Conservation (phyloP, 345 rosid genomes). For the Murraya paniculata region DNA sequence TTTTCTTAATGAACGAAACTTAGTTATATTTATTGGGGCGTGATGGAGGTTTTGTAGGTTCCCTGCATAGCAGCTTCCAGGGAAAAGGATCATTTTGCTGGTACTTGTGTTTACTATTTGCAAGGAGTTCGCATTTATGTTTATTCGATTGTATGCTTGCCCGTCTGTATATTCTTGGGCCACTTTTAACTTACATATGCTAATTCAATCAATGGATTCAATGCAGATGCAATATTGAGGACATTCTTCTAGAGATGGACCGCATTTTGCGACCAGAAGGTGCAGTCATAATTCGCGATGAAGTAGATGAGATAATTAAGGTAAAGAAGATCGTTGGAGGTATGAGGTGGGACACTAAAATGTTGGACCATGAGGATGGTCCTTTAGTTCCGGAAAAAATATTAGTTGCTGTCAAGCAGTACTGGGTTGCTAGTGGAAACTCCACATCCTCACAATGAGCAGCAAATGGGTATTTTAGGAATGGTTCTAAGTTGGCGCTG, state of each 20-base stretch:
- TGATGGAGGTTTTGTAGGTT: neutral
- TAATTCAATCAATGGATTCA: neutral
- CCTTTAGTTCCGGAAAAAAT: conserved; percentile 91
- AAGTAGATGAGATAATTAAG: conserved; percentile 76
- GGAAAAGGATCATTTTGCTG: neutral
- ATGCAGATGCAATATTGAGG: conserved; percentile 76
- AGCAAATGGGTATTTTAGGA: neutral
- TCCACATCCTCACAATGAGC: conserved; percentile 52
- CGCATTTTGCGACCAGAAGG: conserved; percentile 97
- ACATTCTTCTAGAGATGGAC: conserved; percentile 97
- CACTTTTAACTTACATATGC: neutral
- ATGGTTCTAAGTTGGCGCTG: neutral
- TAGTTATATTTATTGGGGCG: neutral
- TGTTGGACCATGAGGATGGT: conserved; percentile 99
- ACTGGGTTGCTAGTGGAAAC: conserved; percentile 80
- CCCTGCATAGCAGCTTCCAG: neutral
- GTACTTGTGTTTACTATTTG: neutral
- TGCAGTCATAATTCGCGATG: conserved; percentile 82
- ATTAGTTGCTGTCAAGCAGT: conserved; percentile 90
- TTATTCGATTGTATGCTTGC: neutral
- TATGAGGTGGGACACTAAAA: conserved; percentile 93
- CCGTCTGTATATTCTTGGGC: neutral
- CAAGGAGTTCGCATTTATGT: too few species aligned
- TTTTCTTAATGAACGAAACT: neutral
- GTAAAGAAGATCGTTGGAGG: conserved; percentile 76